Percentiles rank a stretch among this genome's conserved stretches.
phyloP scores from a whole-genome alignment of 108 stramenopile species.

The Skeletonema menzelii region DNA sequence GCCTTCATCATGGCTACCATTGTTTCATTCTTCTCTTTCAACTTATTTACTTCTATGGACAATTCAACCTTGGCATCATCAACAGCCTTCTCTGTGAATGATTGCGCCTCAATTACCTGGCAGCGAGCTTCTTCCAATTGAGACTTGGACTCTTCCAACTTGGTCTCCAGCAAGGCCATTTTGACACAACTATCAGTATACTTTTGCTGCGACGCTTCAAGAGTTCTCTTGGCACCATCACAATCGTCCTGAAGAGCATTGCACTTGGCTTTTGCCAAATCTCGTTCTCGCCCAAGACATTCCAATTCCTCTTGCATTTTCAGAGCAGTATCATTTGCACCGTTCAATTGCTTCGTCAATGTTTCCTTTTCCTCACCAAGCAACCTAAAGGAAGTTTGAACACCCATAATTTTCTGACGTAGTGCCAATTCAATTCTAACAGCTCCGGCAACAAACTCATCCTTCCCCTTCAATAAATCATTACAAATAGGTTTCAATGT shows the following conservation, averaged over 20 bases:
- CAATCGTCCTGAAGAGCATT: conserved; percentile 1
- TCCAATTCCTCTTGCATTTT: background rate
- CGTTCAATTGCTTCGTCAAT: background rate
- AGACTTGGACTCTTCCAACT: conserved; percentile 6
- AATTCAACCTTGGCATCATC: background rate
- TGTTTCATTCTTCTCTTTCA: background rate
- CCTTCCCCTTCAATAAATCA: background rate
- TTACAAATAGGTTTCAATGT: background rate
- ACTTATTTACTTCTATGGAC: background rate
- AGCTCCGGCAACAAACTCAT: background rate
- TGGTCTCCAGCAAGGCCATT: conserved; percentile 3
- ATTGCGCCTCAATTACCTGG: background rate
- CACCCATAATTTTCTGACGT: background rate
- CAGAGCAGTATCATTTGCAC: background rate
- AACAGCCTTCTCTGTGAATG: conserved; percentile 2
- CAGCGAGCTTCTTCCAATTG: background rate
- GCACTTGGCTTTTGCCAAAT: background rate
- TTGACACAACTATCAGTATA: background rate
- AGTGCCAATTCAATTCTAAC: background rate
- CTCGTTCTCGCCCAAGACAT: conserved; percentile 1
- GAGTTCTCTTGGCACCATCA: background rate
- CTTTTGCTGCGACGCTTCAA: background rate
- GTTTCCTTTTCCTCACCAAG: background rate
- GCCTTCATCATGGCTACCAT: conserved; percentile 1
- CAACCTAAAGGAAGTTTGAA: background rate